These are phyloP conservation scores for Gossypioides kirkii DNA, from an alignment of 345 rosid genomes.

Conservation along the genomic window DNA sequence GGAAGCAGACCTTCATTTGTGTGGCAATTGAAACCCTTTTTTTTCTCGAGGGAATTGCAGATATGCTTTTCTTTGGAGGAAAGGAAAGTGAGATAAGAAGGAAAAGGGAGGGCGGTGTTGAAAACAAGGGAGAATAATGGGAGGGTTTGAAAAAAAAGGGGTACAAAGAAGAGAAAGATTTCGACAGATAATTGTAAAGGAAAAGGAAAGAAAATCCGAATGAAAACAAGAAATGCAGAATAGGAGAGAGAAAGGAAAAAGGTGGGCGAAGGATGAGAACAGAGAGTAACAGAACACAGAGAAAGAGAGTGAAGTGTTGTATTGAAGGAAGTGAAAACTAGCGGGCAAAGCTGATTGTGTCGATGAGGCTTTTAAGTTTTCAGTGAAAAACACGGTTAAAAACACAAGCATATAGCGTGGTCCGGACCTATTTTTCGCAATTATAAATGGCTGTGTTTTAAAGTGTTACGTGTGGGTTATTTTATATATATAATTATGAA, in stretches of 20 bases:
- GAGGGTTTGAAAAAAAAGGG: conserved; percentile 14
- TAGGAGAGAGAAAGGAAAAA: conserved; percentile 25
- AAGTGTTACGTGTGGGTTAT: too few relatives aligned
- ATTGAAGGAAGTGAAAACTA: neutral
- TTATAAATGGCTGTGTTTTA: too few relatives aligned
- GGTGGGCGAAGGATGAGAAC: neutral
- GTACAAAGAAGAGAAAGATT: conserved; percentile 11
- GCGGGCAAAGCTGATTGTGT: neutral
- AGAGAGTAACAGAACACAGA: neutral
- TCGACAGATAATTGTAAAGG: neutral
- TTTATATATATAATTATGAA: too few relatives aligned
- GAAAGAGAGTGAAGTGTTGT: neutral
- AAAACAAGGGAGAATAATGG: conserved; percentile 22
- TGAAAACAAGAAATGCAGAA: conserved; percentile 55
- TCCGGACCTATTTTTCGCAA: too few relatives aligned
- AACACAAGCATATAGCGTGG: too few relatives aligned
- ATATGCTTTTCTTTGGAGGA: conserved; percentile 14
- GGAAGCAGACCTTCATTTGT: conserved; percentile 59
- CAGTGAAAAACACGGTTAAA: neutral
- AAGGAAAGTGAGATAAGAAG: conserved; percentile 15
- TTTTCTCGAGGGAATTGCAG: conserved; percentile 19
- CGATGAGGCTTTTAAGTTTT: neutral
- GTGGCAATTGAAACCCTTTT: neutral
- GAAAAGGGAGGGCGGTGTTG: conserved; percentile 7
- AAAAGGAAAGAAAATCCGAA: conserved; percentile 23